Evolutionary conservation across 495 filamentous ascomycete species (phyloP).

Genomic region (Xylaria castorea): DNA sequence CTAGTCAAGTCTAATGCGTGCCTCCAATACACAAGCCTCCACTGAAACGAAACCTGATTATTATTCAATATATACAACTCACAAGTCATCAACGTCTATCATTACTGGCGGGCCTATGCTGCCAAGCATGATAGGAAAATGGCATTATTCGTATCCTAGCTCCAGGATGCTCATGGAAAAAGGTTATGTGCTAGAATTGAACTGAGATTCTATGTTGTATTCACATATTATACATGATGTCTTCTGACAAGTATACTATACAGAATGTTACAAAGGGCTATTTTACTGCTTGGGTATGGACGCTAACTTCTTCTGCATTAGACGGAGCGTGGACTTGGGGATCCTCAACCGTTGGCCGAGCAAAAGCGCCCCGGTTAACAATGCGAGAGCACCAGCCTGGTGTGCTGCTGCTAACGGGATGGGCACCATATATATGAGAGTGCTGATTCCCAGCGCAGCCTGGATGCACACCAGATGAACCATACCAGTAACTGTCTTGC

Average conservation of each 20-base stretch:
- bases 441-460: constrained; percentile 84
- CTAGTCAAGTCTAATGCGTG: no score
- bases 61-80: not conserved
- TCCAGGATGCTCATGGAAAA: not conserved
- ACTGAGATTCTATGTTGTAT: constrained; percentile 16
- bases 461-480: constrained; percentile 84
- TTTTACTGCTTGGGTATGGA: constrained; percentile 16
- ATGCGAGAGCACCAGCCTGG: constrained; percentile 86
- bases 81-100: not conserved
- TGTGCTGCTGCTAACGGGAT: constrained; percentile 87
- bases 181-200: not conserved
- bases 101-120: not conserved
- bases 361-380: constrained; percentile 82
- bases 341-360: constrained; percentile 66
- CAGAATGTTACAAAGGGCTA: not conserved
- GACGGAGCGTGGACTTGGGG: constrained; percentile 53
- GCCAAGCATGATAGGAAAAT: not conserved
- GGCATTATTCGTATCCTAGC: not conserved
- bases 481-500: constrained; percentile 77
- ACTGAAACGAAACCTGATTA: no score
- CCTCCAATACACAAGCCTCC: no score
- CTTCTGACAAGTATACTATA: not conserved
- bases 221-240: constrained; percentile 7
- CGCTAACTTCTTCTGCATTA: constrained; percentile 49
- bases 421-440: constrained; percentile 91